Evolutionary conservation across 768 basidiomycete genomes (phyloP).

Genomic region (Lyophyllum atratum): DNA sequence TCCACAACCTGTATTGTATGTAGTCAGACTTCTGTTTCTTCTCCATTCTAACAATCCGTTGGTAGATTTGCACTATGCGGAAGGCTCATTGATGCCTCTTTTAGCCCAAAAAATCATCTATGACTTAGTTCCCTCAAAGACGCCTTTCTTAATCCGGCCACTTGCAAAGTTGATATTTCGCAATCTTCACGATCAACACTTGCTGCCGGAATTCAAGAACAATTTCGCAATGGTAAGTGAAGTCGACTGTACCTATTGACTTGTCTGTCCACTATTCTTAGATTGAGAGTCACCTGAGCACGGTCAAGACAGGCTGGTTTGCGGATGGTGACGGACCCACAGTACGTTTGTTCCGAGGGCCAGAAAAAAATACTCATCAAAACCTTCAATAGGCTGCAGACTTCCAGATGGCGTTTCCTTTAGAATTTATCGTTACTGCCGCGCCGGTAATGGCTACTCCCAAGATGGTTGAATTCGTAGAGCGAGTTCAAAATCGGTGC

Average conservation of each 20-base stretch:
- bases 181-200: conserved; percentile 22
- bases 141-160: conserved; percentile 39
- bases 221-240: conserved; percentile 28
- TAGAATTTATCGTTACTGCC: conserved; percentile 21
- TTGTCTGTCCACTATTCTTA: not conserved
- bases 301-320: conserved; percentile 19
- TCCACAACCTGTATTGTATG: conserved; percentile 20
- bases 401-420: conserved; percentile 29
- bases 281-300: conserved; percentile 18
- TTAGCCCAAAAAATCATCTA: conserved; percentile 37
- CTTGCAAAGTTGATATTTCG: conserved; percentile 29
- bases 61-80: conserved; percentile 21
- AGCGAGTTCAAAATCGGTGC: conserved; percentile 23
- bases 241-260: not conserved
- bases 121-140: conserved; percentile 26
- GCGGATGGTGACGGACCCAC: conserved; percentile 20
- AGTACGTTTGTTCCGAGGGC: conserved; percentile 6
- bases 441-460: conserved; percentile 17
- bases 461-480: conserved; percentile 24
- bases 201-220: conserved; percentile 29
- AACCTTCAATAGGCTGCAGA: conserved; percentile 20
- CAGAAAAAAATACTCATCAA: not conserved
- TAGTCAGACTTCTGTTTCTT: not conserved
- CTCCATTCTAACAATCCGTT: not conserved
- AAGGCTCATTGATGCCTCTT: conserved; percentile 35